These are phyloP conservation scores for Rhynchospora breviuscula DNA, from an alignment of 176 grass and related monocot genomes.

Conservation along the genomic window DNA sequence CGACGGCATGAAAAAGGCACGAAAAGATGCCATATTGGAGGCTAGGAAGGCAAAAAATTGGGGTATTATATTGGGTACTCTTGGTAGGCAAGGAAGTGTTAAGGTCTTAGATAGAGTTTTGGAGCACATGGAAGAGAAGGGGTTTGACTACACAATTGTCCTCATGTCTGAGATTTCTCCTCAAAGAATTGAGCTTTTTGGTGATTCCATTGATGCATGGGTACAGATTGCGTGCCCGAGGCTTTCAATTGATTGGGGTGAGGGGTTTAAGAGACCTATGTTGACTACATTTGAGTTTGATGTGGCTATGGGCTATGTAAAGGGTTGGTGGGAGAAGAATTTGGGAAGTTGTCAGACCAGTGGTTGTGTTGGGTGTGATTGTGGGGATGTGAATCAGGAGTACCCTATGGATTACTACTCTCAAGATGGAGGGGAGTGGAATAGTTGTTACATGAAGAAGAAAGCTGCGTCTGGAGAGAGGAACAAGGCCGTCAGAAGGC, in stretches of 20 bases:
- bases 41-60: slow-evolving; percentile 64
- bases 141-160: slow-evolving; percentile 58
- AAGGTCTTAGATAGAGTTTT: slow-evolving; percentile 73
- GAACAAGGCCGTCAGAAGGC: slow-evolving; percentile 23
- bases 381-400: slow-evolving; percentile 38
- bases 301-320: slow-evolving; percentile 68
- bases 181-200: slow-evolving; percentile 66
- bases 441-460: slow-evolving; percentile 88
- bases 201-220: slow-evolving; percentile 74
- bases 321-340: slow-evolving; percentile 90
- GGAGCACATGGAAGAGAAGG: slow-evolving; percentile 89
- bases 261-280: slow-evolving; percentile 76
- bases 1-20: slow-evolving; percentile 73
- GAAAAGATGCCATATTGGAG: slow-evolving; percentile 72
- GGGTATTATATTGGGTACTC: slow-evolving; percentile 70
- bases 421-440: slow-evolving; percentile 91
- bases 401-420: slow-evolving; percentile 98
- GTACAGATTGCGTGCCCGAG: slow-evolving; percentile 92
- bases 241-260: slow-evolving; percentile 93
- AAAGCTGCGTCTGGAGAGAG: slow-evolving; percentile 37
- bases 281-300: slow-evolving; percentile 93
- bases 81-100: slow-evolving; percentile 69
- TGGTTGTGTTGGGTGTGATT: neutral
- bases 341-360: neutral
- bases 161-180: slow-evolving; percentile 95